A percentile compares a stretch with the other conserved stretches of the same genome.
These are phyloP conservation scores for Daldinia bambusicola DNA, from an alignment of 495 filamentous ascomycete genomes.

Conservation along the genomic window DNA sequence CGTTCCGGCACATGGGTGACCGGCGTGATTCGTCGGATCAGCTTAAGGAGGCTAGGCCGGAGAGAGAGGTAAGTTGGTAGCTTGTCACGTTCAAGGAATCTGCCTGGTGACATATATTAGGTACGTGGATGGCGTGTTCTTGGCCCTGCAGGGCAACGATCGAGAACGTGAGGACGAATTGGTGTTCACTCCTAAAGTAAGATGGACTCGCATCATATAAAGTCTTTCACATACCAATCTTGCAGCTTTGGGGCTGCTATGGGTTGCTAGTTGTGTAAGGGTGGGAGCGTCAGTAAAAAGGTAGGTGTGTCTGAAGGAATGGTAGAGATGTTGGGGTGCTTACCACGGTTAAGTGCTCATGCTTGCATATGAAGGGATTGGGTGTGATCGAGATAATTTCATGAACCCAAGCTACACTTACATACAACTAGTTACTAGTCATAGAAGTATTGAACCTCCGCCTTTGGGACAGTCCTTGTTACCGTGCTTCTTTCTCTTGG, in stretches of 20 bases:
- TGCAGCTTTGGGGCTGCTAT: slow-evolving; percentile 11
- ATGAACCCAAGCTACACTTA: slow-evolving; percentile 4
- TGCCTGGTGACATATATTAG: background rate
- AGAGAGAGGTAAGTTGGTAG: slow-evolving; percentile 19
- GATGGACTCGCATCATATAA: slow-evolving; percentile 6
- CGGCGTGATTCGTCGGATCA: background rate
- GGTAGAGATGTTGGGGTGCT: slow-evolving; percentile 6
- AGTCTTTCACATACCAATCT: slow-evolving; percentile 2
- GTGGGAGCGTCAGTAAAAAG: slow-evolving; percentile 14
- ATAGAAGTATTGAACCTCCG: slow-evolving; percentile 11
- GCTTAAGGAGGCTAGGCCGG: background rate
- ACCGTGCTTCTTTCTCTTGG: slow-evolving; percentile 9
- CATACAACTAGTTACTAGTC: slow-evolving; percentile 23
- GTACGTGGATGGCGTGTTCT: background rate
- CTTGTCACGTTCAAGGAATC: background rate
- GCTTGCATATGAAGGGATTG: slow-evolving; percentile 23
- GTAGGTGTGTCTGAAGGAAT: slow-evolving; percentile 19
- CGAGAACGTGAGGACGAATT: background rate
- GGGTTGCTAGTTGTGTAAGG: background rate
- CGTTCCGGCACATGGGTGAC: background rate
- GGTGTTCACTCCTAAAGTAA: slow-evolving; percentile 6
- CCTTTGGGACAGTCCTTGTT: slow-evolving; percentile 4
- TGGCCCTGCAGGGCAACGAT: slow-evolving; percentile 8
- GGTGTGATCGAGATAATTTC: slow-evolving; percentile 20
- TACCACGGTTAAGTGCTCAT: slow-evolving; percentile 5